These are phyloP conservation scores for Pythium plurisporium DNA, from an alignment of 352 stramenopile species.

Conservation along the genomic window DNA sequence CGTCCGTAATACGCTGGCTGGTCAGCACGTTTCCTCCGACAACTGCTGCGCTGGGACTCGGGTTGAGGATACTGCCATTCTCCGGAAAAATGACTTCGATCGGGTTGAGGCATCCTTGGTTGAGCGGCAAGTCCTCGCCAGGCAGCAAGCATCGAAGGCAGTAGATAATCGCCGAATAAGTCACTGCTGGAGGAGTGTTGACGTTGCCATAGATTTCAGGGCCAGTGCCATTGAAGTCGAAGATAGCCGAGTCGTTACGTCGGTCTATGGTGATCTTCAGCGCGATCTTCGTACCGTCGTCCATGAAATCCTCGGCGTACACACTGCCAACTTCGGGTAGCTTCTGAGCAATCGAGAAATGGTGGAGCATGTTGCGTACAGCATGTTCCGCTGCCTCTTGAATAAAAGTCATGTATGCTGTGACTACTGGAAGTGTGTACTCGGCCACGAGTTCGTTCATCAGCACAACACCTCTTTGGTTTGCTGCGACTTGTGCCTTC, in stretches of 20 bases:
- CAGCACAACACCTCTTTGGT: conserved; percentile 94
- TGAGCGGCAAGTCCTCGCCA: conserved; percentile 95
- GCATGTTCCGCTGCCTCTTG: conserved; percentile 93
- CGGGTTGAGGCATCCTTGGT: conserved; percentile 95
- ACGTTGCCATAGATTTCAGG: conserved; percentile 97
- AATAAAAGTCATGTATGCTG: conserved; percentile 99
- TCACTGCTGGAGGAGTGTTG: conserved; percentile 98
- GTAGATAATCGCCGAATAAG: conserved; percentile 99
- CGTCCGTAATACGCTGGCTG: conserved; percentile 97
- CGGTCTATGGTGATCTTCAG: conserved; percentile 96
- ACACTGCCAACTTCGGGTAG: conserved; percentile 83
- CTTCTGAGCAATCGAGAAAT: conserved; percentile 84
- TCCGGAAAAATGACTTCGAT: conserved; percentile 96
- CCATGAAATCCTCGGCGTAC: conserved; percentile 97
- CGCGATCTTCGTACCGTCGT: conserved; percentile 97
- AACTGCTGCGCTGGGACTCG: conserved; percentile 92
- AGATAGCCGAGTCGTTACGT: conserved; percentile 85
- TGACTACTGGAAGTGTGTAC: conserved; percentile 93
- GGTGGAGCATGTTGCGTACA: conserved; percentile 95
- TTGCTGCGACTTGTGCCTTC: conserved; percentile 97
- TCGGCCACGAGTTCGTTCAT: conserved; percentile 94
- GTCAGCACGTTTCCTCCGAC: conserved; percentile 98
- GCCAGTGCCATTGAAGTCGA: conserved; percentile 97
- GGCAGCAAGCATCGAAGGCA: conserved; percentile 94
- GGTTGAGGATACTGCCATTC: conserved; percentile 93